Conservation (phyloP, 257 asterid species). For the Forsythia viridissima region DNA sequence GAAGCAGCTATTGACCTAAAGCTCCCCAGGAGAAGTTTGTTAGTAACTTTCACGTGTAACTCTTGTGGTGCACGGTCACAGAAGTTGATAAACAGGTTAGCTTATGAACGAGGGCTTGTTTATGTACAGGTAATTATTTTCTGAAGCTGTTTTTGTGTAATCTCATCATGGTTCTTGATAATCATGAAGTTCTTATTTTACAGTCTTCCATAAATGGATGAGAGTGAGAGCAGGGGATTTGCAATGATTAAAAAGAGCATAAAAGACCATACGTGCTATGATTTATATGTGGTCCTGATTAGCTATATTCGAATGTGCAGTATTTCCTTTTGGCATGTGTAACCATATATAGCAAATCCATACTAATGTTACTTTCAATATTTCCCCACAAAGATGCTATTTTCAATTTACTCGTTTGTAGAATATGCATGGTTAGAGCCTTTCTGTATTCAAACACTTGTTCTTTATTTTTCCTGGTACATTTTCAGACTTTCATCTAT, state of each 20-base stretch:
- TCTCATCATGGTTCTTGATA: background rate
- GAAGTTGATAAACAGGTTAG: slow-evolving; percentile 75
- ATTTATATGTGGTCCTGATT: background rate
- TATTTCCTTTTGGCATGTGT: background rate
- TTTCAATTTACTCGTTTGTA: background rate
- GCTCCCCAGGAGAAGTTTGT: slow-evolving; percentile 85
- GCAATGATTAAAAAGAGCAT: background rate
- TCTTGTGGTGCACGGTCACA: slow-evolving; percentile 69
- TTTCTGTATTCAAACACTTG: background rate
- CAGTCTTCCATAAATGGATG: background rate
- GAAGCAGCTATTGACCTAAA: slow-evolving; percentile 63
- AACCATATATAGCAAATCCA: slow-evolving; percentile 8
- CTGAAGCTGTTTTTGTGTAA: background rate
- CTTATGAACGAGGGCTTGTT: slow-evolving; percentile 91
- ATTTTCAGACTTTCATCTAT: background rate
- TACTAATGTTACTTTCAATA: background rate
- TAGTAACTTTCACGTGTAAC: slow-evolving; percentile 76
- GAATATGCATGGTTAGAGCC: slow-evolving; percentile 6
- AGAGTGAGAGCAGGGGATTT: background rate
- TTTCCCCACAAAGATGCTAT: slow-evolving; percentile 4
- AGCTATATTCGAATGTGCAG: background rate
- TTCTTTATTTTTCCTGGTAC: background rate
- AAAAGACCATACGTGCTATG: background rate
- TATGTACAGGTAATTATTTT: slow-evolving; percentile 69
- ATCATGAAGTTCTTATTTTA: background rate